Evolutionary conservation across 2,329 filamentous ascomycete species (phyloP).

Genomic region (Aspergillus felis): DNA sequence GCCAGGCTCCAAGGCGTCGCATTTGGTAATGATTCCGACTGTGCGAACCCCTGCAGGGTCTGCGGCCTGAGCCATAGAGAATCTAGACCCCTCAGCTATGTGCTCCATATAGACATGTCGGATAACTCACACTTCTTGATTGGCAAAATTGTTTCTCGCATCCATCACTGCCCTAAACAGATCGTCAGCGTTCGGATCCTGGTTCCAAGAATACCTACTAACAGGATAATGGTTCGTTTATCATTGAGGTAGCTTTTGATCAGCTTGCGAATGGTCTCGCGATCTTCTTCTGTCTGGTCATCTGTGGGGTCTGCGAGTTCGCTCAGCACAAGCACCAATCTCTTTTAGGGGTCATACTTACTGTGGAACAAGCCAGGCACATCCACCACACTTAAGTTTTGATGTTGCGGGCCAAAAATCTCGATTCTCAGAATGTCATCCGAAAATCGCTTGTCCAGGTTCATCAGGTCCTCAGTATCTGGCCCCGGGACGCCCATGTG

Average conservation of each 20-base stretch:
- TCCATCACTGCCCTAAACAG: slow-evolving; percentile 14
- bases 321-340: background rate
- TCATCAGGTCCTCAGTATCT: slow-evolving; percentile 6
- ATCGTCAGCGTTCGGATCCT: background rate
- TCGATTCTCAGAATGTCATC: slow-evolving; percentile 43
- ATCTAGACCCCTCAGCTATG: slow-evolving; percentile 10
- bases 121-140: slow-evolving; percentile 48
- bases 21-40: slow-evolving; percentile 37
- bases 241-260: slow-evolving; percentile 50
- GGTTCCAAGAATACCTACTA: slow-evolving; percentile 15
- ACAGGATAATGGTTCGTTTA: slow-evolving; percentile 55
- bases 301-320: slow-evolving; percentile 36
- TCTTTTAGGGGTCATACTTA: slow-evolving; percentile 1
- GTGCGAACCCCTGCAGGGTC: slow-evolving; percentile 31
- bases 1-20: slow-evolving; percentile 28
- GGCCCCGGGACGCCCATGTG: slow-evolving; percentile 24
- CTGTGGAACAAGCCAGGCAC: slow-evolving; percentile 42
- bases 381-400: slow-evolving; percentile 42
- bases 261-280: slow-evolving; percentile 50
- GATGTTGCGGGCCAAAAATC: slow-evolving; percentile 37
- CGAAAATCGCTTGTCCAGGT: slow-evolving; percentile 31
- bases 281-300: slow-evolving; percentile 53
- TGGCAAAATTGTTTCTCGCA: slow-evolving; percentile 49
- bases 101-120: background rate
- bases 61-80: slow-evolving; percentile 42